Conservation (phyloP, 306 rosid genomes). For the Rosa multiflora region DNA sequence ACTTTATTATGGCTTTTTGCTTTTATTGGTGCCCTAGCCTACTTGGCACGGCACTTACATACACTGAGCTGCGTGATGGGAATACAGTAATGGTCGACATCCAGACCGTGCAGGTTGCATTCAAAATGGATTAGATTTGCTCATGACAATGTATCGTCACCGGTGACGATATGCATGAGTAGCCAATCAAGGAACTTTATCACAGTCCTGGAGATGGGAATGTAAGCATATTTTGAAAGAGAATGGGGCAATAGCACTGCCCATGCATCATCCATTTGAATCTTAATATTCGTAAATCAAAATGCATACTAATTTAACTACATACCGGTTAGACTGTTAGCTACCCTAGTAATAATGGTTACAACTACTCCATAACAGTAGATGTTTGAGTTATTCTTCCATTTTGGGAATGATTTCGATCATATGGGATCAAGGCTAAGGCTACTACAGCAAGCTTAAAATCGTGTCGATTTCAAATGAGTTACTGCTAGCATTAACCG, state of each 20-base stretch:
- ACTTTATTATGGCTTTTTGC: background rate
- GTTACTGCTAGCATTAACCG: background rate
- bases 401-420: background rate
- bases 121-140: background rate
- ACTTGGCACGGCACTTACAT: background rate
- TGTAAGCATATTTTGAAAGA: background rate
- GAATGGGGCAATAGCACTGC: too few species aligned
- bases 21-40: slow-evolving; percentile 15
- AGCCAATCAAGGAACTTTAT: background rate
- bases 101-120: background rate
- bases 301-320: too few species aligned
- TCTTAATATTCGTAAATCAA: too few species aligned
- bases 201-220: background rate
- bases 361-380: too few species aligned
- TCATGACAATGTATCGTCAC: background rate
- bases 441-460: background rate
- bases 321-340: too few species aligned
- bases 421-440: background rate
- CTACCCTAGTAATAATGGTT: background rate
- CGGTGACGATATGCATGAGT: background rate
- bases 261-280: too few species aligned
- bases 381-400: background rate
- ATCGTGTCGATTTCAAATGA: background rate
- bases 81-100: background rate
- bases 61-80: background rate